Evolutionary conservation across 768 basidiomycete genomes (phyloP).

Genomic region (Boletus rex-veris): DNA sequence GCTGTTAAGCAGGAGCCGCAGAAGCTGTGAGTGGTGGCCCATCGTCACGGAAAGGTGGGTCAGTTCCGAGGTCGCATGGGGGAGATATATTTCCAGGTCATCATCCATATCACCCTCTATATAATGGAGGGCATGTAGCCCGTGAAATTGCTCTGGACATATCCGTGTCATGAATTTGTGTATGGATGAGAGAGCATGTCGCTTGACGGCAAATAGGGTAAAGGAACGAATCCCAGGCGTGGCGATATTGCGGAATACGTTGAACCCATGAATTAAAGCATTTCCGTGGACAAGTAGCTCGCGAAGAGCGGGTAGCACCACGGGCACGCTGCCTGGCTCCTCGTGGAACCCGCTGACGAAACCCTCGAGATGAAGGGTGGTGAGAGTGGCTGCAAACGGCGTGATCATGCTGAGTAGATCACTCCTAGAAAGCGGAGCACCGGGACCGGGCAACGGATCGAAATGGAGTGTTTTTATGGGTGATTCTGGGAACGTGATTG

Average conservation of each 20-base stretch:
- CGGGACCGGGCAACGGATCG: conserved; percentile 32
- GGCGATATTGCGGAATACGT: conserved; percentile 35
- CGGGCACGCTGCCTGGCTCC: conserved; percentile 31
- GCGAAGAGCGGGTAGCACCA: conserved; percentile 28
- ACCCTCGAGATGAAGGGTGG: conserved; percentile 31
- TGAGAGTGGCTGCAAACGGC: conserved; percentile 26
- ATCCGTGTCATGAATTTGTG: conserved; percentile 35
- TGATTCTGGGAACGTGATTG: conserved; percentile 29
- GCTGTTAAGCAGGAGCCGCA: conserved; percentile 33
- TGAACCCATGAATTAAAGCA: conserved; percentile 32
- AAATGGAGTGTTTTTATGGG: conserved; percentile 33
- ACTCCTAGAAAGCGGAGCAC: conserved; percentile 25
- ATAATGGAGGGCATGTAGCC: conserved; percentile 31
- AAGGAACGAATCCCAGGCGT: conserved; percentile 27
- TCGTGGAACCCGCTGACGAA: conserved; percentile 33
- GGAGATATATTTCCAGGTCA: conserved; percentile 34
- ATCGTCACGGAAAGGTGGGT: conserved; percentile 34
- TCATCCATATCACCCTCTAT: conserved; percentile 36
- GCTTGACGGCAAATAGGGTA: conserved; percentile 25
- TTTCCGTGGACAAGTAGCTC: conserved; percentile 32
- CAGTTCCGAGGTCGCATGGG: conserved; percentile 32
- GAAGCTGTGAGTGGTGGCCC: conserved; percentile 29
- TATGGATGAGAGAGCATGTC: conserved; percentile 30
- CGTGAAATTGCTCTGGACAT: conserved; percentile 34
- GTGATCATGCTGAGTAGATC: conserved; percentile 30